Conservation (phyloP, 768 basidiomycete genomes). For the Lentinula boryana region DNA sequence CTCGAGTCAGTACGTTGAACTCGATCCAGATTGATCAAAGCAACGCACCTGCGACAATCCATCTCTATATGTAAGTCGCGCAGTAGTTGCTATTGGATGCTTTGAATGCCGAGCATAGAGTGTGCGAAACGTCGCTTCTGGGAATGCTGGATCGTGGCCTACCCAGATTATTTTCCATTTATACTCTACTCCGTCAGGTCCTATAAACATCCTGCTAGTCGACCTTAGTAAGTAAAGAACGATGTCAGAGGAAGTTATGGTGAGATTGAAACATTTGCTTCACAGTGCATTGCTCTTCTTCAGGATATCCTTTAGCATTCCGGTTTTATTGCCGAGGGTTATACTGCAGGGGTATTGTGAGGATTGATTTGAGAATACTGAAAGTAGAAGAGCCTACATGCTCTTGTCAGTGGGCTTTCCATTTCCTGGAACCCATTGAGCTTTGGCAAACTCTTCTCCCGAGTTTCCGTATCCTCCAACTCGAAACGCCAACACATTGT, state of each 20-base stretch:
- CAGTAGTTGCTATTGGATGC: slow-evolving; percentile 10
- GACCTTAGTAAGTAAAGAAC: neutral
- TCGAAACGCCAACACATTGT: neutral
- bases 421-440: neutral
- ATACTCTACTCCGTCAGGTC: slow-evolving; percentile 10
- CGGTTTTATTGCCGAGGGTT: slow-evolving; percentile 1
- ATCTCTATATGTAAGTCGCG: slow-evolving; percentile 8
- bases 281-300: slow-evolving; percentile 7
- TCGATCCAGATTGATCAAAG: neutral
- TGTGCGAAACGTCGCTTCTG: slow-evolving; percentile 7
- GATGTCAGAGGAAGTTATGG: neutral
- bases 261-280: neutral
- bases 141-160: slow-evolving; percentile 9
- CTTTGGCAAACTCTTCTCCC: neutral
- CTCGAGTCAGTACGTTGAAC: no score
- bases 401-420: slow-evolving; percentile 8
- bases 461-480: neutral
- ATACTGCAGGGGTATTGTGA: neutral
- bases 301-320: slow-evolving; percentile 6
- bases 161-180: slow-evolving; percentile 11
- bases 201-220: slow-evolving; percentile 2
- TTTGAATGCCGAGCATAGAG: slow-evolving; percentile 6
- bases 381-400: slow-evolving; percentile 1
- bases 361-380: neutral
- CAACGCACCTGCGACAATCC: slow-evolving; percentile 2